Evolutionary conservation across 108 stramenopile species (phyloP).

Genomic region (Stephanodiscus triporus): DNA sequence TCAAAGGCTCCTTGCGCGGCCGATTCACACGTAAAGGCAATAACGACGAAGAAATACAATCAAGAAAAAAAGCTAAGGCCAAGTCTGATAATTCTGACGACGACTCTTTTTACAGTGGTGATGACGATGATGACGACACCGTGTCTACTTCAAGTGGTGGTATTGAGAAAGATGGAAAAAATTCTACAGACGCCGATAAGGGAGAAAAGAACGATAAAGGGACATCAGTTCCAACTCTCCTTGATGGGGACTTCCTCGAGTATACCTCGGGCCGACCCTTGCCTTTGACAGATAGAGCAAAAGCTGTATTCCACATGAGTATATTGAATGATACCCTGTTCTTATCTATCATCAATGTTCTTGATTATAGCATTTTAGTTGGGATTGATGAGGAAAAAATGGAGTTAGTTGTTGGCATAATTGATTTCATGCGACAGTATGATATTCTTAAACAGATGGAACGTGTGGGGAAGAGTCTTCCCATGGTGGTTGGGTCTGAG

Average conservation of each 20-base stretch:
- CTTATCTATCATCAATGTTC: conserved; percentile 93
- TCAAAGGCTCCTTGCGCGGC: conserved; percentile 93
- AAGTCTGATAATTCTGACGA: conserved; percentile 46
- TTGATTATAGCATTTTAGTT: conserved; percentile 97
- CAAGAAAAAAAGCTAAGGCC: conserved; percentile 26
- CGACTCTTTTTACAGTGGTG: conserved; percentile 37
- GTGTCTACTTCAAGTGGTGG: conserved; percentile 21
- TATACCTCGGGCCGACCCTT: conserved; percentile 91
- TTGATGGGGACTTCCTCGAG: conserved; percentile 97
- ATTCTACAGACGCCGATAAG: conserved; percentile 21
- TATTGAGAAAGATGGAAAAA: conserved; percentile 28
- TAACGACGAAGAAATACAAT: conserved; percentile 38
- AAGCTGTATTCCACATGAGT: conserved; percentile 93
- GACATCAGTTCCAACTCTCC: conserved; percentile 60
- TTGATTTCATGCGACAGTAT: conserved; percentile 98
- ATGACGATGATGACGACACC: conserved; percentile 43
- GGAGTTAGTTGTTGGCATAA: conserved; percentile 97
- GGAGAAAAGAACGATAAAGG: conserved; percentile 29
- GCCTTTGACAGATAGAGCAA: conserved; percentile 92
- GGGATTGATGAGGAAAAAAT: conserved; percentile 92
- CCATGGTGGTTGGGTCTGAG: conserved; percentile 96
- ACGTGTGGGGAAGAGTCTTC: conserved; percentile 92
- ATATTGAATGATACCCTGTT: conserved; percentile 96
- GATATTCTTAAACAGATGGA: conserved; percentile 99
- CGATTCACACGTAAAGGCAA: conserved; percentile 85